Conservation (phyloP, 208 protist genomes). For the Leishmania amazonensis region DNA sequence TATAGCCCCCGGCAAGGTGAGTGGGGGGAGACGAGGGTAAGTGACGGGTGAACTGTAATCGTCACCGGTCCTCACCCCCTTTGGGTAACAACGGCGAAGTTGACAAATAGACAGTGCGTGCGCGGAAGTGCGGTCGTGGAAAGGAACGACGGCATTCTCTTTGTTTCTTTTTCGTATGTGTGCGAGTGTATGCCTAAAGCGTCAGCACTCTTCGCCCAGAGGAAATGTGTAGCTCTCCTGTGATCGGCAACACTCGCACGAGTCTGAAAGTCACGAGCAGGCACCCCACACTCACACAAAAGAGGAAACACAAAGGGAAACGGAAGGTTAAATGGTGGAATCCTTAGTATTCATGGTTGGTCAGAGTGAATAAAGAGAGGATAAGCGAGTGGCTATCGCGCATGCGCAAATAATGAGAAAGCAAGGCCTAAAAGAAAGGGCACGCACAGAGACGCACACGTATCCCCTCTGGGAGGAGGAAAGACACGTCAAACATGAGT, state of each 20-base stretch:
- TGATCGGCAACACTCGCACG: background rate
- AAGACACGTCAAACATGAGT: background rate
- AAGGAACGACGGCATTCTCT: background rate
- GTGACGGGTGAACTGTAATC: background rate
- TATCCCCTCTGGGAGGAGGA: background rate
- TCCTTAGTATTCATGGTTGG: background rate
- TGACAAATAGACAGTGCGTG: background rate
- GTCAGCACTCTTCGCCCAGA: background rate
- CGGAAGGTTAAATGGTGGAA: background rate
- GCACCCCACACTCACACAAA: background rate
- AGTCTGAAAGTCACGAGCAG: background rate
- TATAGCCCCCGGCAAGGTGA: background rate
- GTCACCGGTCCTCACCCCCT: background rate
- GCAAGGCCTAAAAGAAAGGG: background rate
- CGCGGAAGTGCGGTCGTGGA: background rate
- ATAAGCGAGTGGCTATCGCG: background rate
- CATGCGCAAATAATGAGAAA: background rate
- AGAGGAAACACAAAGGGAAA: background rate
- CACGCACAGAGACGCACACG: slow-evolving; percentile 5
- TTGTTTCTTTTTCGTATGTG: background rate
- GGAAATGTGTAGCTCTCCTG: background rate
- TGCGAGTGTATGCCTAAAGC: background rate
- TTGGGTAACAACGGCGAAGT: background rate
- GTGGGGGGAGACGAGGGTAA: background rate
- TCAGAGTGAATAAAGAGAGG: background rate